Conservation (phyloP, 805 yeast genomes). For the Ogataea paradorogensis region DNA sequence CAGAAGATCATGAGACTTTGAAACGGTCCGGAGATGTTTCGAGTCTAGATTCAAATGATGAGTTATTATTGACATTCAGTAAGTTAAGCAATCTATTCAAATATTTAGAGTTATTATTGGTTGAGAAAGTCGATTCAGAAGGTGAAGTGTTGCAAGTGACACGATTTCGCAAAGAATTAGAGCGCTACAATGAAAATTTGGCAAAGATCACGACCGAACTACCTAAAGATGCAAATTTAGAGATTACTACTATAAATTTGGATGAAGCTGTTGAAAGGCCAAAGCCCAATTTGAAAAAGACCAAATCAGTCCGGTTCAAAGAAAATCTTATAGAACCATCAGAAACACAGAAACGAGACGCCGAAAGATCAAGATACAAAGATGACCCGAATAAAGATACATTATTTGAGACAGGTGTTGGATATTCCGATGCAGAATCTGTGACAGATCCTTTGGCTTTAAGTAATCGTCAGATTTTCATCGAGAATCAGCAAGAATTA, state of each 20-base stretch:
- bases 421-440: neutral
- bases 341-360: neutral
- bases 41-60: slow-evolving; percentile 11
- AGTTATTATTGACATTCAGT: slow-evolving; percentile 11
- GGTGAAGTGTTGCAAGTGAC: slow-evolving; percentile 1
- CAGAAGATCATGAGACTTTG: slow-evolving; percentile 19
- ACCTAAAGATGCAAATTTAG: slow-evolving; percentile 6
- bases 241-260: slow-evolving; percentile 3
- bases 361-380: slow-evolving; percentile 4
- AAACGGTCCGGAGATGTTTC: slow-evolving; percentile 5
- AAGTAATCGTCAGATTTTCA: slow-evolving; percentile 32
- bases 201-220: slow-evolving; percentile 2
- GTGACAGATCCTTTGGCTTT: slow-evolving; percentile 13
- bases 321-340: slow-evolving; percentile 22
- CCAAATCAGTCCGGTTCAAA: slow-evolving; percentile 27
- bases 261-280: slow-evolving; percentile 4
- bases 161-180: slow-evolving; percentile 3
- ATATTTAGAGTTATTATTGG: slow-evolving; percentile 16
- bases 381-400: slow-evolving; percentile 9
- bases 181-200: slow-evolving; percentile 5
- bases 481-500: slow-evolving; percentile 44
- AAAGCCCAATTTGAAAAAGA: slow-evolving; percentile 13
- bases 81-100: slow-evolving; percentile 15
- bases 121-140: slow-evolving; percentile 13
- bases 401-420: neutral